phyloP scores from a whole-genome alignment of 2,329 filamentous ascomycete species.

The Dichotomopilus funicola region DNA sequence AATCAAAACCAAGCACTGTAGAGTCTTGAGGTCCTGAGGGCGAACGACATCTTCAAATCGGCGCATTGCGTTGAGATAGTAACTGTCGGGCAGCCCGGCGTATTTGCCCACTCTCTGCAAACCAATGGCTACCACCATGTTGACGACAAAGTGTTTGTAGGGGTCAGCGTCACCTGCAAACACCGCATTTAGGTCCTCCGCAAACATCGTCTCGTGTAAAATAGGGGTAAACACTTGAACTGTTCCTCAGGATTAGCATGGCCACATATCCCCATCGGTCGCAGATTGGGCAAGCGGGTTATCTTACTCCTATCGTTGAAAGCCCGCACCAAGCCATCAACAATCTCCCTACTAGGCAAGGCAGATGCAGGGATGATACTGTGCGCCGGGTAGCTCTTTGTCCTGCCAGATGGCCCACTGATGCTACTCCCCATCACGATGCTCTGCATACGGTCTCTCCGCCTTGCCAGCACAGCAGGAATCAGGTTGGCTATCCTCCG shows the following conservation, averaged over 20 bases:
- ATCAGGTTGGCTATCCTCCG: slow-evolving; percentile 90
- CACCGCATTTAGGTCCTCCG: slow-evolving; percentile 70
- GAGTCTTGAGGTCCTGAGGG: slow-evolving; percentile 81
- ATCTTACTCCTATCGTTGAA: slow-evolving; percentile 74
- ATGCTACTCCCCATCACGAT: slow-evolving; percentile 46
- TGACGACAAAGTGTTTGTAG: slow-evolving; percentile 80
- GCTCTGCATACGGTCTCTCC: slow-evolving; percentile 59
- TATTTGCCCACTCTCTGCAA: slow-evolving; percentile 90
- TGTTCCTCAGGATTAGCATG: slow-evolving; percentile 30
- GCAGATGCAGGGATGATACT: slow-evolving; percentile 73
- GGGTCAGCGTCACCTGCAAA: slow-evolving; percentile 69
- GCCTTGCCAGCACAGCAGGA: slow-evolving; percentile 61
- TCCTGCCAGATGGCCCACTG: slow-evolving; percentile 50
- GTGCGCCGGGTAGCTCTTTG: slow-evolving; percentile 85
- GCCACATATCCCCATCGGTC: background rate
- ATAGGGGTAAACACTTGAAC: slow-evolving; percentile 84
- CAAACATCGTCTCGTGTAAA: slow-evolving; percentile 76
- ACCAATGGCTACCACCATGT: slow-evolving; percentile 90
- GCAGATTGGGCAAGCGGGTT: background rate
- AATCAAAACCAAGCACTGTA: slow-evolving; percentile 84
- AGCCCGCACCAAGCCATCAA: slow-evolving; percentile 73
- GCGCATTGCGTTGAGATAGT: slow-evolving; percentile 83
- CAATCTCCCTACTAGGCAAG: slow-evolving; percentile 66
- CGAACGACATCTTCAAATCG: slow-evolving; percentile 76
- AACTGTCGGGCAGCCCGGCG: slow-evolving; percentile 89